phyloP scores from a whole-genome alignment of 345 rosid genomes.

The Linum lewisii region DNA sequence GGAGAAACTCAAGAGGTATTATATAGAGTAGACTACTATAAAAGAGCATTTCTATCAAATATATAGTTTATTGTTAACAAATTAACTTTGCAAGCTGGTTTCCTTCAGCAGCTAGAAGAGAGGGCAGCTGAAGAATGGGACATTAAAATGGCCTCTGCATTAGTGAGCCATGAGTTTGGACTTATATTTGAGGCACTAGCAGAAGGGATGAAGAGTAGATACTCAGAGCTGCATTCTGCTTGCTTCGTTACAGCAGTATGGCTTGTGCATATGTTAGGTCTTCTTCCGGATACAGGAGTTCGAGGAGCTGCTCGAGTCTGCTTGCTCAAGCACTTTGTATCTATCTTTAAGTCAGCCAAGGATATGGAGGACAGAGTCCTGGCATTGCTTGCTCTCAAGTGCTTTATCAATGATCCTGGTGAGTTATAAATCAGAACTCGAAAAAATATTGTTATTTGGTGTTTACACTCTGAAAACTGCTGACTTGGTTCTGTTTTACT shows the following conservation, averaged over 20 bases:
- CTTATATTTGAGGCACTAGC: conserved; percentile 56
- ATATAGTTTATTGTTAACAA: no score
- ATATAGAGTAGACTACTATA: no score
- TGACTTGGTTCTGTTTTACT: not conserved
- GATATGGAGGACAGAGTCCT: conserved; percentile 47
- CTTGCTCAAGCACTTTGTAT: conserved; percentile 44
- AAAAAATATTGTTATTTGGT: no score
- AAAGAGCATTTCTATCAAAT: no score
- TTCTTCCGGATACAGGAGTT: conserved; percentile 58
- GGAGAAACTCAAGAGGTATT: conserved; percentile 37
- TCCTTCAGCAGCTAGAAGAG: conserved; percentile 41
- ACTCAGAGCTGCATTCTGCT: conserved; percentile 30
- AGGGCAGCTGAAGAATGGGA: conserved; percentile 61
- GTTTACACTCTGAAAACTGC: not conserved
- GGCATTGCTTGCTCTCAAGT: conserved; percentile 50
- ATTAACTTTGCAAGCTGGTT: not conserved
- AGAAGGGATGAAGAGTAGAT: conserved; percentile 48
- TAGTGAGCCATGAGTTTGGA: conserved; percentile 60
- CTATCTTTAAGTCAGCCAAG: conserved; percentile 39
- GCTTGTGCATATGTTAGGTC: conserved; percentile 44
- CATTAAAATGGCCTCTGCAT: conserved; percentile 42
- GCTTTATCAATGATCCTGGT: conserved; percentile 54
- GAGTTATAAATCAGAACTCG: no score
- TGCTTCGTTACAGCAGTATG: conserved; percentile 52
- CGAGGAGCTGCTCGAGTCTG: conserved; percentile 53